Evolutionary conservation across 306 rosid species (phyloP).

Genomic region (Ceratonia siliqua): DNA sequence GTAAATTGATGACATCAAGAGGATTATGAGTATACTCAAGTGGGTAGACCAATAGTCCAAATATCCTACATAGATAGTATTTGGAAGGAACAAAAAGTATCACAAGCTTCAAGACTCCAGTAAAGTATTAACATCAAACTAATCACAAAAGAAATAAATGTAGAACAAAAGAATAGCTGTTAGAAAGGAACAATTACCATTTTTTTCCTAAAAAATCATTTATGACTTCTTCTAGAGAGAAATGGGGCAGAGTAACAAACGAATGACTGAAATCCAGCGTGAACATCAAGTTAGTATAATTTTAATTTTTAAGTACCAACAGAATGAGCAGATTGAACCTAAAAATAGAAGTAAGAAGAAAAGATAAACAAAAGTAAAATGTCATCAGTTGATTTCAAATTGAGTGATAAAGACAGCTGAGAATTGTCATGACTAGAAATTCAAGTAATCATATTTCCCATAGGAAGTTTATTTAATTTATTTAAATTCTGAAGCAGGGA

Average conservation of each 20-base stretch:
- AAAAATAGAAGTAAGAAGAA: not conserved
- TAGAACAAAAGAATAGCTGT: not conserved
- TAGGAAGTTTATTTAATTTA: not conserved
- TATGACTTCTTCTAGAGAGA: not conserved
- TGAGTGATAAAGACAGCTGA: not conserved
- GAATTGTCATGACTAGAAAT: conserved; percentile 6
- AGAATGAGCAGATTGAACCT: not conserved
- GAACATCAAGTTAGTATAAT: not conserved
- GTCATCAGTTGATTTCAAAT: not conserved
- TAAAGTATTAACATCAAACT: too few species aligned
- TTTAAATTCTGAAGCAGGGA: not conserved
- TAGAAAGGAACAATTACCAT: too few species aligned
- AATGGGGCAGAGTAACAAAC: not conserved
- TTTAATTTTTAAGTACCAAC: too few species aligned
- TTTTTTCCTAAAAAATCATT: not conserved
- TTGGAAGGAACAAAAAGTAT: not conserved
- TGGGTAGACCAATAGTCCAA: not conserved
- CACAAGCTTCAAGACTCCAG: not conserved
- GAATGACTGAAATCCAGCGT: not conserved
- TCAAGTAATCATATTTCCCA: not conserved
- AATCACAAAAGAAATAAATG: too few species aligned
- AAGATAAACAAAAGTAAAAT: not conserved
- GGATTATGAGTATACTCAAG: not conserved
- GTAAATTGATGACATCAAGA: not conserved
- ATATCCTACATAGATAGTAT: not conserved